Percentiles rank a stretch among this genome's conserved stretches.
These are phyloP conservation scores for Lentinula aciculospora DNA, from an alignment of 768 basidiomycete species.

Conservation along the genomic window DNA sequence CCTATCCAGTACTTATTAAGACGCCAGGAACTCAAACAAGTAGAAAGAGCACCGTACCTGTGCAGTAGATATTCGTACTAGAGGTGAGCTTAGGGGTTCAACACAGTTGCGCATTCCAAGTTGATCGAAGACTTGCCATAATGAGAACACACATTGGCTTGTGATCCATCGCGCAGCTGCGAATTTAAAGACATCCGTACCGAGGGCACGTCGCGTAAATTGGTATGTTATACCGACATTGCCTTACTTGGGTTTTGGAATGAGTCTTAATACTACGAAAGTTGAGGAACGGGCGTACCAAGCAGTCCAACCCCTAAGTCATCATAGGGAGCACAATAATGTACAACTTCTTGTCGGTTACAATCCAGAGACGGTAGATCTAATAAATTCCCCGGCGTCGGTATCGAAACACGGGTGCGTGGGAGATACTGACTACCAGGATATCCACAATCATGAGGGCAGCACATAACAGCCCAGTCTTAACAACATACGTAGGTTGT, in stretches of 20 bases:
- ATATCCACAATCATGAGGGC: constrained; percentile 9
- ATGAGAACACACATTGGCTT: constrained; percentile 11
- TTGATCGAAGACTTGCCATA: constrained; percentile 1
- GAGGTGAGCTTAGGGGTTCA: background rate
- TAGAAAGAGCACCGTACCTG: background rate
- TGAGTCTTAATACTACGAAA: background rate
- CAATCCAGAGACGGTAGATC: constrained; percentile 36
- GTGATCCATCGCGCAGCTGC: constrained; percentile 11
- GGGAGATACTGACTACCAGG: constrained; percentile 9
- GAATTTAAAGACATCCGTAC: constrained; percentile 8
- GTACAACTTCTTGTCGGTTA: constrained; percentile 5
- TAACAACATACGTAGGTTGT: constrained; percentile 10
- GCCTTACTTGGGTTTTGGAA: constrained; percentile 6
- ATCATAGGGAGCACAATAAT: constrained; percentile 11
- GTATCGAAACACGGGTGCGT: background rate
- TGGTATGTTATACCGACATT: constrained; percentile 12
- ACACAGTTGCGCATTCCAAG: background rate
- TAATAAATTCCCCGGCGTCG: constrained; percentile 29
- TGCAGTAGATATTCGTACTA: constrained; percentile 6
- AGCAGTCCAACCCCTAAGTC: constrained; percentile 3
- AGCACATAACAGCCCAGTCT: constrained; percentile 9
- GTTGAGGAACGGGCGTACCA: constrained; percentile 7
- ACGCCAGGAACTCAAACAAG: background rate
- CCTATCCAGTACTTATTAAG: background rate
- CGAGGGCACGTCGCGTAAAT: constrained; percentile 5